Percentiles rank a stretch among this genome's conserved stretches.
phyloP scores from a whole-genome alignment of 2,329 filamentous ascomycete species.

The Massarina eburnea region DNA sequence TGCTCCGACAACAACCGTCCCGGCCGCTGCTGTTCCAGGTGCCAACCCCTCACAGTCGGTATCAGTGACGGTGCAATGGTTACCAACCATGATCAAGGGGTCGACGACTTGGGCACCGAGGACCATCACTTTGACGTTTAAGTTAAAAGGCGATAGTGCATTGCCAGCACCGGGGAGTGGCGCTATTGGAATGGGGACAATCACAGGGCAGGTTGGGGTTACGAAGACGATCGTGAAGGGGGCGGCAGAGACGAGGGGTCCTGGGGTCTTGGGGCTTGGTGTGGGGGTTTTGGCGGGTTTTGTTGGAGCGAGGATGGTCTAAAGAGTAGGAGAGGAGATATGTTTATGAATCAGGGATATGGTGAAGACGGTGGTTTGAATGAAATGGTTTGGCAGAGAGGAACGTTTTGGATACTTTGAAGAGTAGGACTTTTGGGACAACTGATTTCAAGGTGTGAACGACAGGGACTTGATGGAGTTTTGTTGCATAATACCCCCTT shows the following conservation, averaged over 20 bases:
- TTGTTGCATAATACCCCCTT: conserved; percentile 5
- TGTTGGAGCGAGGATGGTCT: neutral
- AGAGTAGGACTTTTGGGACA: neutral
- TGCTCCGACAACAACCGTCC: neutral
- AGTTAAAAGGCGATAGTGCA: conserved; percentile 22
- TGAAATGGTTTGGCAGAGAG: neutral
- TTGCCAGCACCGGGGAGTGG: conserved; percentile 30
- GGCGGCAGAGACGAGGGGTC: conserved; percentile 18
- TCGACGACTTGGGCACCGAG: conserved; percentile 36
- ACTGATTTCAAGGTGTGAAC: neutral
- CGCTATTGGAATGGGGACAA: conserved; percentile 38
- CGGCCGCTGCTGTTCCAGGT: neutral
- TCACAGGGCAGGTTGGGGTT: conserved; percentile 31
- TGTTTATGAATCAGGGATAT: neutral
- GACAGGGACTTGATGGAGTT: neutral
- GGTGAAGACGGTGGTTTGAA: too few species aligned
- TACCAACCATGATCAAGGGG: conserved; percentile 32
- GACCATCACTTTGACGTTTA: conserved; percentile 31
- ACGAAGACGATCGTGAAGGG: conserved; percentile 26
- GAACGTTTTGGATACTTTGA: neutral
- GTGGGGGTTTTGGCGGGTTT: neutral
- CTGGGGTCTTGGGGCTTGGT: neutral
- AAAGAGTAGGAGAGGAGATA: neutral
- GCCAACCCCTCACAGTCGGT: conserved; percentile 15
- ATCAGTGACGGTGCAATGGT: conserved; percentile 37